phyloP scores from a whole-genome alignment of 228 moss, liverwort and hornwort genomes.

The Sphagnum magellanicum region DNA sequence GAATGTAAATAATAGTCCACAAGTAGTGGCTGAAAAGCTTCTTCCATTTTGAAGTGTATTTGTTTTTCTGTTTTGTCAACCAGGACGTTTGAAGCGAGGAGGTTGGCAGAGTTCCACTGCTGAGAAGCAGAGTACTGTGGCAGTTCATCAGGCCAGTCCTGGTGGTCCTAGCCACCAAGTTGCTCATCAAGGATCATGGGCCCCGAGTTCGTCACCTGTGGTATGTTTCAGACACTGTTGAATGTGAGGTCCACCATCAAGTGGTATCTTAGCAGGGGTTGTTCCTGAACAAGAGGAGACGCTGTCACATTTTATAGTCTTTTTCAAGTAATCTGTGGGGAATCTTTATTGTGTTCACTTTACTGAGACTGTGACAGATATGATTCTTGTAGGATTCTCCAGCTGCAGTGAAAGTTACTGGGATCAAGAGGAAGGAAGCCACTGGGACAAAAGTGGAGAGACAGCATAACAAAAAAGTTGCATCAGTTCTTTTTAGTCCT shows the following conservation, averaged over 20 bases:
- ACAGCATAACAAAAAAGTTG: conserved; percentile 23
- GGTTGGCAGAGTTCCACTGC: conserved; percentile 37
- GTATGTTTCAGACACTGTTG: conserved; percentile 12
- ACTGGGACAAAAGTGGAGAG: conserved; percentile 40
- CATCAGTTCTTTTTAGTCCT: conserved; percentile 25
- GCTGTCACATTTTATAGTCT: too few species aligned
- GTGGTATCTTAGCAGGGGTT: too few species aligned
- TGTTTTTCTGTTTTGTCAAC: not conserved
- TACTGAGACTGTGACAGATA: too few species aligned
- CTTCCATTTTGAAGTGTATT: not conserved
- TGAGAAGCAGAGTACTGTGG: conserved; percentile 33
- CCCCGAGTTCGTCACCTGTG: conserved; percentile 17
- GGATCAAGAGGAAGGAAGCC: conserved; percentile 58
- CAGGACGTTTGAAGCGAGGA: conserved; percentile 44
- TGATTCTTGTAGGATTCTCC: conserved; percentile 32
- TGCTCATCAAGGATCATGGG: conserved; percentile 19
- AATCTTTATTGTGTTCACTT: too few species aligned
- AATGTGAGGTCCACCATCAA: too few species aligned
- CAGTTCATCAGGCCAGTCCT: conserved; percentile 23
- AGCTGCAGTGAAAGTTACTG: conserved; percentile 19
- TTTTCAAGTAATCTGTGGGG: too few species aligned
- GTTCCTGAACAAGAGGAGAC: too few species aligned
- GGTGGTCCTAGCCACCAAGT: conserved; percentile 21
- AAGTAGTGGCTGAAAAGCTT: too few species aligned
- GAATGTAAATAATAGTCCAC: too few species aligned